These are phyloP conservation scores for Pleomassaria siparia DNA, from an alignment of 2,329 filamentous ascomycete genomes.

Conservation along the genomic window DNA sequence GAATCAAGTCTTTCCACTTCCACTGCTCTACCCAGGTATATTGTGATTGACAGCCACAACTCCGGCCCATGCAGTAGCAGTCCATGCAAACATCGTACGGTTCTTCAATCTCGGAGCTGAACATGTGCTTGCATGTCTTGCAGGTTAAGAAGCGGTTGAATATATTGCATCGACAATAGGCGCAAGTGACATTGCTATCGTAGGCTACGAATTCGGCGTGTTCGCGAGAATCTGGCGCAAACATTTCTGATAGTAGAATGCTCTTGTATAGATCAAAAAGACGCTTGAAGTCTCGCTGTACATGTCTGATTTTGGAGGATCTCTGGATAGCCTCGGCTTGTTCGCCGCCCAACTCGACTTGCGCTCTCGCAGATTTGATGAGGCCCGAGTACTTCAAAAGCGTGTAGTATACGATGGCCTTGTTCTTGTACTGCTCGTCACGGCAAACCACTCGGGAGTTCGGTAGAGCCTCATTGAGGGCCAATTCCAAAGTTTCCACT, in stretches of 20 bases:
- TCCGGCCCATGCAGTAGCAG: conserved; percentile 95
- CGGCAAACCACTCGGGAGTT: conserved; percentile 89
- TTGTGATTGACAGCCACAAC: conserved; percentile 83
- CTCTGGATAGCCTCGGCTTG: conserved; percentile 42
- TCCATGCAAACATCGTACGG: conserved; percentile 98
- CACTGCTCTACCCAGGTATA: conserved; percentile 94
- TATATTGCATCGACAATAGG: conserved; percentile 93
- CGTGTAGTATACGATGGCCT: conserved; percentile 89
- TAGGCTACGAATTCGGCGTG: conserved; percentile 77
- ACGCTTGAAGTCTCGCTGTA: conserved; percentile 80
- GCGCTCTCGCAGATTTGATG: conserved; percentile 60
- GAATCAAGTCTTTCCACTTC: conserved; percentile 74
- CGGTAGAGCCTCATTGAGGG: conserved; percentile 82
- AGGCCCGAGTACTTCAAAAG: conserved; percentile 72
- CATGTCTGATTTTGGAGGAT: conserved; percentile 61
- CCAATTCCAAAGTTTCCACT: conserved; percentile 84
- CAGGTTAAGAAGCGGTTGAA: conserved; percentile 97
- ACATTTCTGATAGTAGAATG: conserved; percentile 83
- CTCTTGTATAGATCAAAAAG: conserved; percentile 77
- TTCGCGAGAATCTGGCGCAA: conserved; percentile 66
- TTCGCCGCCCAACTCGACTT: conserved; percentile 50
- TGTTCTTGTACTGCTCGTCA: conserved; percentile 98
- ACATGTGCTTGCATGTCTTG: conserved; percentile 72
- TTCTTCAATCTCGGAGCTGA: conserved; percentile 71
- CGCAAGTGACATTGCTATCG: conserved; percentile 91